Base-by-base conservation (phyloP, 2,329 filamentous ascomycete species). In the Paecilomyces fulvus region DNA sequence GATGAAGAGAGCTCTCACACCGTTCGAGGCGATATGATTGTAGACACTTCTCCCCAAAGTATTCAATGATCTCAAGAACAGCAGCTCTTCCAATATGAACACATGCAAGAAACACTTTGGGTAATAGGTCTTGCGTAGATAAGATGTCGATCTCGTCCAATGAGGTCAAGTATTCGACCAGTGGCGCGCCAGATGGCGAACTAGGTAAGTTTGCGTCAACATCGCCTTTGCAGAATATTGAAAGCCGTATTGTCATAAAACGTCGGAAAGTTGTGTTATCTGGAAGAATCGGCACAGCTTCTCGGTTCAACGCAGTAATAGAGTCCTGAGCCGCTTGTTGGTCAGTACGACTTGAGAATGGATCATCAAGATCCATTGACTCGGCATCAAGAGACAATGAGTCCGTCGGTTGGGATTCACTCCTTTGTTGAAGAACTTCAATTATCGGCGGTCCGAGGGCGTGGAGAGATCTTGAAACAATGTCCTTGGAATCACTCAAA, bases 1-100 rank as follows among this genome's bases (percentile, higher is more conserved):
- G 76, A 49, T 80, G 81, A 52, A 90, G 75, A 3, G 88, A 84
- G 20, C 86, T 82, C 72, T 96, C 92, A 59, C 87, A 92, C 60
- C 84, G 83, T 56, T 86, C 83, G 63, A 87, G 87, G 28, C 83
- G 80, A 57, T 84, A 81, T 2, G 78, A 75, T 51, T 73, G 70
- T 2, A 85, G 67, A 48, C 81, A 74, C 30, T 72, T 71, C 54
- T 79, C 74, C 20, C 73, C 79, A 37, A 82, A 63, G 58, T 75
- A 68, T 53, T 77, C 74, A 11, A 84, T 67, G 5, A 84, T 62
- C 3, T 63, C 66, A 21, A 78, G 71, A 12, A 76, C 67, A 52
- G 77, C 75, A 30, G 64, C 57, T 48, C 69, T 66, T 3, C 66
- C 59, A 52, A 73, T 64, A 21, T 31, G 55, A 51, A 63, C 67